Percentiles rank a stretch among this genome's conserved stretches.
These are phyloP conservation scores for Clonostachys sp. DNA, from an alignment of 2,329 filamentous ascomycete species.

Conservation along the genomic window DNA sequence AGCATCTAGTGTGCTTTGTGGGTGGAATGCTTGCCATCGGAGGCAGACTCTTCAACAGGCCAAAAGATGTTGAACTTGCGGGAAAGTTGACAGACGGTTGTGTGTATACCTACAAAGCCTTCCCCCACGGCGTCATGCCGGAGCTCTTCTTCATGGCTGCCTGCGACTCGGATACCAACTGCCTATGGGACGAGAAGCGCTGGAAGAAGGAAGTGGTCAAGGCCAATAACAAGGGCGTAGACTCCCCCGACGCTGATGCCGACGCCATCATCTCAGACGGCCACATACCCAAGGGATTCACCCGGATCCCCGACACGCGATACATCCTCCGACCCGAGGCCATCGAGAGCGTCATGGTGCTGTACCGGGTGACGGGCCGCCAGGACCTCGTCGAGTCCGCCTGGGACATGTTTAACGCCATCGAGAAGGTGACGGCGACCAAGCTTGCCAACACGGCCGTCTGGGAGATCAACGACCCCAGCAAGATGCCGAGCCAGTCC, in stretches of 20 bases:
- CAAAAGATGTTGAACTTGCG: conserved; percentile 35
- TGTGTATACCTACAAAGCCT: conserved; percentile 42
- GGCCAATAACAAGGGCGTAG: neutral
- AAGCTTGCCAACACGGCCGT: conserved; percentile 43
- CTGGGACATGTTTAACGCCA: conserved; percentile 46
- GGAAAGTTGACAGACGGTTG: conserved; percentile 44
- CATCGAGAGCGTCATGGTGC: conserved; percentile 40
- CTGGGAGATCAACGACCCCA: conserved; percentile 17
- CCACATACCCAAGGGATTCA: conserved; percentile 46
- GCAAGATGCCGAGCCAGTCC: neutral
- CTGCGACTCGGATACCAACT: conserved; percentile 31
- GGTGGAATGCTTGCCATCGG: conserved; percentile 47
- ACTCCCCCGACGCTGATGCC: neutral
- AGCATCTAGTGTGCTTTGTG: conserved; percentile 44
- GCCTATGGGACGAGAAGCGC: conserved; percentile 28
- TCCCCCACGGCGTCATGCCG: conserved; percentile 47
- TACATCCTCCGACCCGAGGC: conserved; percentile 61
- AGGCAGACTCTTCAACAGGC: conserved; percentile 32
- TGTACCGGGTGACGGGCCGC: conserved; percentile 45
- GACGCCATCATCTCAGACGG: neutral
- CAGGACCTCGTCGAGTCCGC: conserved; percentile 41
- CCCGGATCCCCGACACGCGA: conserved; percentile 24
- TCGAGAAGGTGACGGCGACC: conserved; percentile 38
- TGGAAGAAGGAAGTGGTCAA: conserved; percentile 1
- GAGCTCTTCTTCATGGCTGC: conserved; percentile 34